Evolutionary conservation across 2,329 filamentous ascomycete species (phyloP).

Genomic region (Claviceps capensis): DNA sequence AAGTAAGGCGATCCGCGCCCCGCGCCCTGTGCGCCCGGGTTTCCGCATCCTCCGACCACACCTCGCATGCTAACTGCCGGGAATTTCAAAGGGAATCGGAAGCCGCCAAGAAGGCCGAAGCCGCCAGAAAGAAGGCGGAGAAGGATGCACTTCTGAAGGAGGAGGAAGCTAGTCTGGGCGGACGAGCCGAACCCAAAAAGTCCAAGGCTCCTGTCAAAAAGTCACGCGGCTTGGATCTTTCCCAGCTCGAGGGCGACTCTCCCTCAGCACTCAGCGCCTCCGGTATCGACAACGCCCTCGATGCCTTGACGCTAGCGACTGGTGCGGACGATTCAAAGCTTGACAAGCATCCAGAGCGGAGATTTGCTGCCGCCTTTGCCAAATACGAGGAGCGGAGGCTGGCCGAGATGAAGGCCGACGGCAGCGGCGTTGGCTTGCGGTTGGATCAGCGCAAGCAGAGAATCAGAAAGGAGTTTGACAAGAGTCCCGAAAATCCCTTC

Average conservation of each 20-base stretch:
- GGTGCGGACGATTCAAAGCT: constrained; percentile 51
- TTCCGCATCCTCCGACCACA: background rate
- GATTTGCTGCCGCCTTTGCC: constrained; percentile 75
- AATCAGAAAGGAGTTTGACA: constrained; percentile 87
- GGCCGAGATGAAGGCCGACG: constrained; percentile 74
- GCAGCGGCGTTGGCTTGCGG: constrained; percentile 55
- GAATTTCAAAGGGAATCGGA: constrained; percentile 21
- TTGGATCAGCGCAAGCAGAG: constrained; percentile 73
- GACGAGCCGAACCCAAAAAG: constrained; percentile 50
- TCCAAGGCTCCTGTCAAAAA: constrained; percentile 56
- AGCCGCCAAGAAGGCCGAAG: constrained; percentile 60
- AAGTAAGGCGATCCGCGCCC: constrained; percentile 42
- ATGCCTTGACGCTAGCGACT: constrained; percentile 58
- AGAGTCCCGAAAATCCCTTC: constrained; percentile 88
- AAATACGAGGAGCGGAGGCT: constrained; percentile 71
- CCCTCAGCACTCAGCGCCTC: constrained; percentile 58
- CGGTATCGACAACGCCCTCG: constrained; percentile 87
- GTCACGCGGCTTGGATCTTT: constrained; percentile 58
- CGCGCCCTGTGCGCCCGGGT: constrained; percentile 11
- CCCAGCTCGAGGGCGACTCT: constrained; percentile 54
- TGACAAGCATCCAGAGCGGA: constrained; percentile 76
- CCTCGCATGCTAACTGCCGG: background rate
- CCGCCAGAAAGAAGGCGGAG: constrained; percentile 86
- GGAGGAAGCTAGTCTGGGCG: constrained; percentile 57
- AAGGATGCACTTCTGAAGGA: constrained; percentile 69